Base-by-base conservation (phyloP, 2,329 filamentous ascomycete species). In the Aspergillus thermomutatus region DNA sequence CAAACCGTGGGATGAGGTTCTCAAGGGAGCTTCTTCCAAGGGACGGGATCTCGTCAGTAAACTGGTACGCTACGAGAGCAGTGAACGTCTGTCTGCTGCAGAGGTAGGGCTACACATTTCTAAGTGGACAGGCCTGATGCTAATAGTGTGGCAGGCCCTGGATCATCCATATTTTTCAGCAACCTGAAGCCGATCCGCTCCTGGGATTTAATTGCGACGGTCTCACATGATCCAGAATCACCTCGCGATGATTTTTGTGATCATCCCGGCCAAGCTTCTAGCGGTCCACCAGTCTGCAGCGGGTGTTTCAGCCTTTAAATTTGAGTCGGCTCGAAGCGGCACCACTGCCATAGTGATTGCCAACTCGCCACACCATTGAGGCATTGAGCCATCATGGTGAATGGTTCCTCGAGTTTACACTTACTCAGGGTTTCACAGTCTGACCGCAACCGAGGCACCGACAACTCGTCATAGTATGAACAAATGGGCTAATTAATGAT, bases 11-110 rank as follows among this genome's bases (percentile, higher is more conserved):
- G 79, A 84, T 1, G 82, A 83, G 1, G 78, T 97, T 19, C 75
- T 97, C 45, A 84, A 85, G 0, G 80, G 79, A 4, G 81, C 85
- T 0, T 81, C 85, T 27, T 72, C 79, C 0, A 76, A 77, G 14
- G 88, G 86, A 27, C 80, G 83, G 57, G 83, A 89, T 60, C 75
- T 97, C 34, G 84, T 95, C 9, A 80, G 78, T 41, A 78, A 77
- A 4, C 72, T 96, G 60, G 82, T 99, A 11, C 79, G 80, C 48
- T 99, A 89, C 74, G 87, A 96, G 70, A 88, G 83, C 68, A 77
- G 81, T 11, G 73, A 79, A 41, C 83, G 94, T 62, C 75, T 88
- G 60, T 87, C 83, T 14, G 91, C 92, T 49, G 77, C 79, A 54
- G 73, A 88, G 79, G 88, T 84, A 69, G 64, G 64, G 68, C 61